Base-by-base conservation (phyloP, 441 rosid genomes). In the Syzygium syzygioides region DNA sequence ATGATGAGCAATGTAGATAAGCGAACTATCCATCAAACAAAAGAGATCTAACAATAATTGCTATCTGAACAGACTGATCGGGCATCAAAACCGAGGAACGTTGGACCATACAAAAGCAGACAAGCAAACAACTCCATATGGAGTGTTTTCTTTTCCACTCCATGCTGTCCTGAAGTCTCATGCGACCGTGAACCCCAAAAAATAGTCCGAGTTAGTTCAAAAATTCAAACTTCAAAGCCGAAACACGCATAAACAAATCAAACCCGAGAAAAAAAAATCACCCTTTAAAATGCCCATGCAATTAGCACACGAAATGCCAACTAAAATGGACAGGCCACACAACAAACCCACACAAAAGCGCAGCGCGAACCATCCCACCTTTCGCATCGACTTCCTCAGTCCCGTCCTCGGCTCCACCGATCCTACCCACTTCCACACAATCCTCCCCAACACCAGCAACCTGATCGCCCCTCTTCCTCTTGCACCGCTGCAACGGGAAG, bases 401-500 rank as follows among this genome's bases (percentile, higher is more conserved):
- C 87, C 92, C 85, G 53, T 87, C 93, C 89, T 90, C 89, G 76
- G 94, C 84, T 89, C 94, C 93, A 87, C 62, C 87, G 88, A 85
- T 89, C 55, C 90, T 88, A 84, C 89, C 87, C 87, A 90, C 89
- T 56, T 93, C 93, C 86, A 87, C 85, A 89, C 85, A 55, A 85
- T 32, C 93, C 55, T 50, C 88, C 91, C 88, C 80, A 32, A 85
- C 89, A 50, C 84, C 90, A 87, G 64, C 93, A 64, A 41, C 25
- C n/a, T 90, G 87, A 41, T 95, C 95, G 86, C 62, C 85, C 85
- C 88, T 90, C 91, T 94, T 97, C 88, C 96, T 95, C 83, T 95
- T 97, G 90, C 96, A 94, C 87, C 92, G 87, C 80, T 20, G 92
- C 89, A 97, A 90, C 18, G 99, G 99, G 60, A 95, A 93, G 95